Conservation (phyloP, 176 grass and related monocot genomes). For the Alopecurus myosuroides region DNA sequence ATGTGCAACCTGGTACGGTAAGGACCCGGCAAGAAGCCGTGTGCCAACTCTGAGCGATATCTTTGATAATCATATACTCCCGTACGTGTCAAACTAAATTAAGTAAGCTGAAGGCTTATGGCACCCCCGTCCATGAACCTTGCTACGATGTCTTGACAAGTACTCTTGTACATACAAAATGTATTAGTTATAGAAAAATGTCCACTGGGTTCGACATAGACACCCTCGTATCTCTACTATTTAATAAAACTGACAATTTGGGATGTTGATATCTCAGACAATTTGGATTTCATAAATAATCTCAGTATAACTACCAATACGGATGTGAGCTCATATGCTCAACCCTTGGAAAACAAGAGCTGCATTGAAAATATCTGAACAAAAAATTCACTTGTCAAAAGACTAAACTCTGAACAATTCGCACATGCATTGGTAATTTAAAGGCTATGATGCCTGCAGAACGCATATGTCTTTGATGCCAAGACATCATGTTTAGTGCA, state of each 20-base stretch:
- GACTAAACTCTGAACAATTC: too few relatives aligned
- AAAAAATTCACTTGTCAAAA: too few relatives aligned
- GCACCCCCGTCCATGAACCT: too few relatives aligned
- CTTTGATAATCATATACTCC: neutral
- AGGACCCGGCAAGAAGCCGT: neutral
- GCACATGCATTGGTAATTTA: neutral
- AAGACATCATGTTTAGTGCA: neutral
- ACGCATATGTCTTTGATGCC: neutral
- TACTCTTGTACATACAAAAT: neutral
- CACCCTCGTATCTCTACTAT: neutral
- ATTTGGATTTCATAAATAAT: too few relatives aligned
- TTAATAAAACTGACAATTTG: neutral
- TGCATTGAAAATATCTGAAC: too few relatives aligned
- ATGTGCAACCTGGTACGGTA: slow-evolving; percentile 75
- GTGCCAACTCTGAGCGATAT: too few relatives aligned
- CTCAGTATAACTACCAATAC: too few relatives aligned
- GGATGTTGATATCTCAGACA: too few relatives aligned
- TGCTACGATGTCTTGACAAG: too few relatives aligned
- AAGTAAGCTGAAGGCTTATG: neutral
- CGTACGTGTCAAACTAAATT: neutral
- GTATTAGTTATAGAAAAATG: neutral
- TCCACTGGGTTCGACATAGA: too few relatives aligned
- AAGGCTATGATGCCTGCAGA: neutral
- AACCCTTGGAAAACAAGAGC: too few relatives aligned
- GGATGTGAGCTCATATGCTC: too few relatives aligned